Evolutionary conservation across 805 yeast genomes (phyloP), one percentile per base, ranked within the genome.

Genomic region (Candida tallmaniae): DNA sequence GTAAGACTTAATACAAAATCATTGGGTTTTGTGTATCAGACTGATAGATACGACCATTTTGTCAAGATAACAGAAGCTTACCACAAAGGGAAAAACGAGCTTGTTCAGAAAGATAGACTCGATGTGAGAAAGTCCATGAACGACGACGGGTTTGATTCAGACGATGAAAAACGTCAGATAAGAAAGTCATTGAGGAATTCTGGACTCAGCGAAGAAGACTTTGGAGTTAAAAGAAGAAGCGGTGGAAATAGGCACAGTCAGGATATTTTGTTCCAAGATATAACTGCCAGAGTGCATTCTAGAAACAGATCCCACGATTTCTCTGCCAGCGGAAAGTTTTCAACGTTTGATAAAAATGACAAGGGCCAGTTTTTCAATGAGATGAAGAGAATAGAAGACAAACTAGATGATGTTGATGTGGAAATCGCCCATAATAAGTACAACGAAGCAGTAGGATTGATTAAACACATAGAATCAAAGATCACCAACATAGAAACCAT

Each of bases 361-460:
- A 54, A 47, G 50, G 40, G 60, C 54, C 51, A 62, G 48, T 34
- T 63, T 11, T 60, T 75, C 41, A 64, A 68, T 35, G 72, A 61
- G 13, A 59, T 81, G 36, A 72, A 74, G 36, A 58, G 59, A 20
- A 61, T 78, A 10, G 88, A 81, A 46, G 82, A 78, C 34, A 56
- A 65, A 21, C 62, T 83, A 12, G 87, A 83, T 48, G 86, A 81
- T 36, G 67, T 82, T 27, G 93, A 84, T 51, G 75, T 80, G 10
- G 68, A 68, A 35, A 65, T 83, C 17, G 80, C 85, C 8, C 80
- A 82, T 46, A 71, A 74, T 34, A 68, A 71, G 36, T 80, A 70
- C 46, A 57, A 52, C 32, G 64, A 60, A 27, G 66, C 75, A 4
- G 73, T 71, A 13, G 70, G 68, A 6, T 47, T 62, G 18, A 54